Evolutionary conservation across 2,329 filamentous ascomycete species (phyloP).

Genomic region (Hortaea sp.): DNA sequence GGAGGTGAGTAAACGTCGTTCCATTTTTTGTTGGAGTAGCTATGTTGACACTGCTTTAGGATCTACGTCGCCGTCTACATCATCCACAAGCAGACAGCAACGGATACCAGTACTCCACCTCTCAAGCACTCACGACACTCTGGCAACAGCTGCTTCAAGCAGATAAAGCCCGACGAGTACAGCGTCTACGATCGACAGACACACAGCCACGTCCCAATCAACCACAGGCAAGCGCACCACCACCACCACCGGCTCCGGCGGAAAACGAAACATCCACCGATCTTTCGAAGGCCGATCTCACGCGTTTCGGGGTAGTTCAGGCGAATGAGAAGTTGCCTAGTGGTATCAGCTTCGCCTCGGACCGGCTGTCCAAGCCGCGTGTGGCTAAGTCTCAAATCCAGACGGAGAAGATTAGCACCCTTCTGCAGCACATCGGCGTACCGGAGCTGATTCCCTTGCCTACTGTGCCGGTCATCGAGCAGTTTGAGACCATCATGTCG

Average conservation of each 20-base stretch:
- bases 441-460: constrained; percentile 62
- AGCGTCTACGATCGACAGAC: constrained; percentile 25
- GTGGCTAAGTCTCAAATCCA: constrained; percentile 68
- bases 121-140: constrained; percentile 66
- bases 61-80: constrained; percentile 72
- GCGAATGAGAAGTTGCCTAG: constrained; percentile 73
- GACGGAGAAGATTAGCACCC: constrained; percentile 63
- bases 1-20: constrained; percentile 36
- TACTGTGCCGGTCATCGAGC: constrained; percentile 58
- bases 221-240: constrained; percentile 30
- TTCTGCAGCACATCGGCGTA: constrained; percentile 62
- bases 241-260: constrained; percentile 28
- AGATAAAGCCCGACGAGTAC: constrained; percentile 85
- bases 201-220: constrained; percentile 28
- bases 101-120: constrained; percentile 58
- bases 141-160: constrained; percentile 72
- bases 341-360: constrained; percentile 82
- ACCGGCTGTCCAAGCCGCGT: constrained; percentile 68
- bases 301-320: constrained; percentile 62
- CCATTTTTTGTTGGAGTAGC: neutral
- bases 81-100: constrained; percentile 58
- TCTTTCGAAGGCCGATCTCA: constrained; percentile 68
- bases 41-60: constrained; percentile 27
- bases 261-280: constrained; percentile 32
- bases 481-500: constrained; percentile 61